Evolutionary conservation across 1,139 yeast genomes (phyloP).

Genomic region (Eremothecium sinecaudum): DNA sequence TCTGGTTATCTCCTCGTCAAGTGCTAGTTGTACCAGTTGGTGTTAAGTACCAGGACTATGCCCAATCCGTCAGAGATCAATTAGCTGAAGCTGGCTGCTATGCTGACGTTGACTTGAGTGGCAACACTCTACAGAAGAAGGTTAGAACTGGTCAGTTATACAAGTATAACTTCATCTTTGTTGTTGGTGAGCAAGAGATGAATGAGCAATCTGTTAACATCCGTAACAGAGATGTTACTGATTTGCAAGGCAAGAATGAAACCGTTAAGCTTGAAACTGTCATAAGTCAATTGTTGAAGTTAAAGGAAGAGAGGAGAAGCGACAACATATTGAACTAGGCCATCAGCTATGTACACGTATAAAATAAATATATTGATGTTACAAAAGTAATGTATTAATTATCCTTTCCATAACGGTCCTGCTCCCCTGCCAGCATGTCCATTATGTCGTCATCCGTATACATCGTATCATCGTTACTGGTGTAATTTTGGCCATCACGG

Average conservation of each 20-base stretch:
- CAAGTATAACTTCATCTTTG: slow-evolving; percentile 87
- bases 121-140: slow-evolving; percentile 94
- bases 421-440: too few species aligned
- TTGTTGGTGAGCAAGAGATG: slow-evolving; percentile 93
- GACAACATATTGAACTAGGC: slow-evolving; percentile 44
- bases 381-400: too few species aligned
- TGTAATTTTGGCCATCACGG: too few species aligned
- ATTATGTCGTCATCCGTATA: too few species aligned
- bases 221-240: slow-evolving; percentile 85
- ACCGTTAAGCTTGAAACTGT: slow-evolving; percentile 64
- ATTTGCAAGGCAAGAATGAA: slow-evolving; percentile 81
- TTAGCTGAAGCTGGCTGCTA: slow-evolving; percentile 65
- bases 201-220: slow-evolving; percentile 70
- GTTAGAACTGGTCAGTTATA: slow-evolving; percentile 89
- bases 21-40: slow-evolving; percentile 92
- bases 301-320: slow-evolving; percentile 58
- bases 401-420: too few species aligned
- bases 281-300: slow-evolving; percentile 51
- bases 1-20: slow-evolving; percentile 98
- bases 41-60: slow-evolving; percentile 82
- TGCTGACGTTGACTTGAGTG: slow-evolving; percentile 86
- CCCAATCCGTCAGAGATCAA: slow-evolving; percentile 62
- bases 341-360: too few species aligned
- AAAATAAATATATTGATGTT: too few species aligned
- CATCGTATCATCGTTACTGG: too few species aligned